Evolutionary conservation across 805 yeast genomes (phyloP), one percentile per base, ranked within the genome.

Genomic region (Starmera caribaea): DNA sequence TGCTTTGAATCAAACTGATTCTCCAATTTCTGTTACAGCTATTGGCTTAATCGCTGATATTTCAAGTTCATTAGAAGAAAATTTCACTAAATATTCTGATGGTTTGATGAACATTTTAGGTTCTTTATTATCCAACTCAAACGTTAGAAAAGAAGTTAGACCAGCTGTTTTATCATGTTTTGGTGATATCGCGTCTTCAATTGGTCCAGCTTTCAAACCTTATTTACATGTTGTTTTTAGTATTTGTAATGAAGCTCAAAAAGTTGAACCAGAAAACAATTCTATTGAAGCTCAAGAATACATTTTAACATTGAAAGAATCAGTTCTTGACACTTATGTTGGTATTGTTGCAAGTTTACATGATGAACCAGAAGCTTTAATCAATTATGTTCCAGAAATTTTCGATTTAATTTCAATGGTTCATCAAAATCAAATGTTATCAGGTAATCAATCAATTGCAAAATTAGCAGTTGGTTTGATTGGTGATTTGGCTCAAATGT

Each of bases 31-130:
- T 54, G 75, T 75, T 46, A 85, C 96, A 5, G 95, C 97, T 3
- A 88, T 92, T 41, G 97, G 98, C 4, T 73, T 92, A 38, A 88
- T 92, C 43, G 96, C 96, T 15, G 98, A 92, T 63, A 80, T 90
- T 49, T 76, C 94, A 9, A 95, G 88, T 55, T 86, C 97, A 1
- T 70, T 92, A 39, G 95, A 94, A 28, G 72, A 69, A 17, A 70
- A 69, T 24, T 76, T 89, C 48, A 71, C 73, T 42, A 86, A 82
- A 40, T 90, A 85, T 58, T 77, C 84, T 46, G 79, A 78, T 43
- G 82, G 81, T 4, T 73, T 90, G 55, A 88, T 92, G 95, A 74
- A 75, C 38, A 81, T 82, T 36, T 71, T 92, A 55, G 90, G 95
- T 39, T 70, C 73, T 37, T 76, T 78, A 54, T 69, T 92, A 45